Evolutionary conservation across 1,284 basidiomycete species (phyloP), one percentile per base, ranked within the genome.

Genomic region (Puccinia triticina): DNA sequence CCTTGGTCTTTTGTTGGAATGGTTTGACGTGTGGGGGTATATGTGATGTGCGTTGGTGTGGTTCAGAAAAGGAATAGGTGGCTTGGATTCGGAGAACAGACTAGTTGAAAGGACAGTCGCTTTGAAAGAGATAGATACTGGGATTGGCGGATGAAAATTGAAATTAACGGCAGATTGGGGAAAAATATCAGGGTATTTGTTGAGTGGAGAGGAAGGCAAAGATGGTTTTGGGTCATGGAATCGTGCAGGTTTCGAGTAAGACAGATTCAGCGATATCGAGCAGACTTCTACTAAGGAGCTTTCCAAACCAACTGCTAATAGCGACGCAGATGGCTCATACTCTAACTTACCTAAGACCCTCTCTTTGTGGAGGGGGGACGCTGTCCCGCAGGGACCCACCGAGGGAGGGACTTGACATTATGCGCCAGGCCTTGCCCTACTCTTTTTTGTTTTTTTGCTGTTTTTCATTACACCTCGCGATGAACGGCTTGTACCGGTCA

Each of bases 71-170:
- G n/a, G n/a, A 69, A 48, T 48, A 43, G 66, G 16, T 69, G 43
- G 66, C 43, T 29, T n/a, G 66, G 12, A 29, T 14, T 40, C n/a
- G n/a, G n/a, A n/a, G n/a, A n/a, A 69, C 66, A 69, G 66, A 69
- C 23, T 69, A 26, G 66, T 4, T 46, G 29, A 40, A 29, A 46
- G 43, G 23, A 21, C 21, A n/a, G 18, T 67, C 43, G 7, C 64
- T 57, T n/a, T 7, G 26, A 57, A 37, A n/a, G 66, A 69, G 43
- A 46, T 55, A 46, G n/a, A 1, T 29, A 37, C n/a, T 48, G 34
- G 16, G 26, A 48, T 26, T 69, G 8, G 26, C 34, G 21, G 23
- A n/a, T 12, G 43, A 69, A 26, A 29, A 16, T 69, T 7, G n/a
- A 69, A 48, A 69, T 48, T 48, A 69, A 69, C 23, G 43, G 46